Evolutionary conservation across 352 stramenopile species (phyloP).

Genomic region (Peronospora belbahrii): DNA sequence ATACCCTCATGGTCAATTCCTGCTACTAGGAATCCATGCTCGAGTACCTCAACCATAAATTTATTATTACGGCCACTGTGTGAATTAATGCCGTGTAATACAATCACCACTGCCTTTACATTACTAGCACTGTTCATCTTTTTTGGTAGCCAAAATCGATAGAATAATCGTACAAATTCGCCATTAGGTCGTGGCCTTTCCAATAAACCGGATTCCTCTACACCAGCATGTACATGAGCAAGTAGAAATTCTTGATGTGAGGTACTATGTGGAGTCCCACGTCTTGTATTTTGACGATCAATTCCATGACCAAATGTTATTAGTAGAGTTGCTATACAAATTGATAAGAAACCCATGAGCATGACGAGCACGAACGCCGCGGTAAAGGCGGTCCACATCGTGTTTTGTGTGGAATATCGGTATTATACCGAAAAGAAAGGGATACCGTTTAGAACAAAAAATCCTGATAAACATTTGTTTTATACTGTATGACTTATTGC

Average conservation of each 20-base stretch:
- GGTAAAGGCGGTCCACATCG: slow-evolving; percentile 15
- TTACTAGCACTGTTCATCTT: slow-evolving; percentile 25
- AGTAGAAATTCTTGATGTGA: slow-evolving; percentile 50
- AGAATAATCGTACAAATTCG: slow-evolving; percentile 50
- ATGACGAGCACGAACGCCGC: slow-evolving; percentile 8
- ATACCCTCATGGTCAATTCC: slow-evolving; percentile 68
- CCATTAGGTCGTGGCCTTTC: slow-evolving; percentile 30
- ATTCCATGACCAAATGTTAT: slow-evolving; percentile 54
- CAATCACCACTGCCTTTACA: slow-evolving; percentile 50
- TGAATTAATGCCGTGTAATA: slow-evolving; percentile 71
- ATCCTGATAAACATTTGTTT: no score
- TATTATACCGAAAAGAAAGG: neutral
- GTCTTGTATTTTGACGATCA: slow-evolving; percentile 38
- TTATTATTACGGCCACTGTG: slow-evolving; percentile 71
- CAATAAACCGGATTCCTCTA: slow-evolving; percentile 47
- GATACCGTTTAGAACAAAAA: no score
- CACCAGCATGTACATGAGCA: slow-evolving; percentile 33
- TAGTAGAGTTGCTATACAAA: slow-evolving; percentile 20
- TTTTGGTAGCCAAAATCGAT: slow-evolving; percentile 59
- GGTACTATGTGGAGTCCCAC: slow-evolving; percentile 27
- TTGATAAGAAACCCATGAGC: slow-evolving; percentile 11
- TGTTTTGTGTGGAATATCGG: neutral
- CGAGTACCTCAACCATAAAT: slow-evolving; percentile 64
- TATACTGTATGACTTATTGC: no score
- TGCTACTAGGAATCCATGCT: slow-evolving; percentile 55